phyloP scores from a whole-genome alignment of 2,329 filamentous ascomycete genomes.

The Aspergillus pseudotamarii region DNA sequence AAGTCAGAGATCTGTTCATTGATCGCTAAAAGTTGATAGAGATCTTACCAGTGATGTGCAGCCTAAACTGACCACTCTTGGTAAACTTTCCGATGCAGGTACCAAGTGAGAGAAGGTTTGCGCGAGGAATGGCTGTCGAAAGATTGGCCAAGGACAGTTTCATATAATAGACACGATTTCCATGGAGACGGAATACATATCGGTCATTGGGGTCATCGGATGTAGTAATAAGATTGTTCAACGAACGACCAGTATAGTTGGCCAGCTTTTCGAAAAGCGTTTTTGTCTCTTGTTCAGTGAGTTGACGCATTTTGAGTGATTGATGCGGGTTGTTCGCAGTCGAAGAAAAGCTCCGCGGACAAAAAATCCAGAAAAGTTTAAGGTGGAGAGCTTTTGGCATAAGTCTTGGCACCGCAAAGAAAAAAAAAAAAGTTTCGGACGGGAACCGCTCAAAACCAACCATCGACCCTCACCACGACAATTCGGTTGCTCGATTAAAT shows the following conservation, averaged over 20 bases:
- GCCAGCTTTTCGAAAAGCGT: conserved; percentile 91
- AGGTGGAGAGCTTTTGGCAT: conserved; percentile 24
- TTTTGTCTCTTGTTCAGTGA: conserved; percentile 68
- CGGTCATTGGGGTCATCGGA: conserved; percentile 71
- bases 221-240: conserved; percentile 81
- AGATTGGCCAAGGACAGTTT: conserved; percentile 87
- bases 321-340: conserved; percentile 1
- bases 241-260: conserved; percentile 83
- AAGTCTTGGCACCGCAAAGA: conserved; percentile 32
- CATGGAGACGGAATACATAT: conserved; percentile 82
- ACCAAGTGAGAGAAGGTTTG: conserved; percentile 82
- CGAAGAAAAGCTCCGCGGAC: conserved; percentile 25
- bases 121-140: conserved; percentile 80
- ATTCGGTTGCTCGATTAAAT: conserved; percentile 8
- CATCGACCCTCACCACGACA: not conserved
- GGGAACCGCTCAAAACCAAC: not conserved
- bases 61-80: conserved; percentile 91
- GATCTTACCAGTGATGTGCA: conserved; percentile 73
- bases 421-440: conserved; percentile 30
- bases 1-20: not conserved
- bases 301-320: conserved; percentile 65
- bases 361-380: conserved; percentile 24
- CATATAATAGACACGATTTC: conserved; percentile 88
- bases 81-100: conserved; percentile 83
- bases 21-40: not conserved